phyloP scores from a whole-genome alignment of 2,329 filamentous ascomycete species.

The Sporothrix humicola region DNA sequence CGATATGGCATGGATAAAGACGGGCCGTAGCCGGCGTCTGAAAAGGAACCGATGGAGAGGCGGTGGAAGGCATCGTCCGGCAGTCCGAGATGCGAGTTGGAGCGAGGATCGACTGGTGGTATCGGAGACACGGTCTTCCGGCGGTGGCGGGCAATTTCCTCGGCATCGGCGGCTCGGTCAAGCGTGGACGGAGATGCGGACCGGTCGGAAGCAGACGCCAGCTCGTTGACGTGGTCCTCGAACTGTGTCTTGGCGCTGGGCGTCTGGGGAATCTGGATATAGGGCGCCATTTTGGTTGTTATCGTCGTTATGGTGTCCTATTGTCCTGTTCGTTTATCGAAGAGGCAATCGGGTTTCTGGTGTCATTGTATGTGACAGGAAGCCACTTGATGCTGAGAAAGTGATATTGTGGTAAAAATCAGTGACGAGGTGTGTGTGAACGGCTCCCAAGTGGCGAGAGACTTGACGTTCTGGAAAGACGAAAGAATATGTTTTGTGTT shows the following conservation, averaged over 20 bases:
- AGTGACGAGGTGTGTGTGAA: not conserved
- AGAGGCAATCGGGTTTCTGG: not conserved
- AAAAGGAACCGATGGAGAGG: slow-evolving; percentile 51
- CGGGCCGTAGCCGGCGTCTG: slow-evolving; percentile 43
- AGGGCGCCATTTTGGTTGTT: slow-evolving; percentile 38
- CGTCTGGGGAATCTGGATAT: slow-evolving; percentile 40
- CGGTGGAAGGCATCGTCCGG: slow-evolving; percentile 46
- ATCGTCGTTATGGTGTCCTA: not conserved
- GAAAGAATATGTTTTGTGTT: not conserved
- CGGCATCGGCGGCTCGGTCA: slow-evolving; percentile 4
- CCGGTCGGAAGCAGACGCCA: slow-evolving; percentile 24
- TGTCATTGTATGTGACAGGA: slow-evolving; percentile 23
- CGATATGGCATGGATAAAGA: slow-evolving; percentile 41
- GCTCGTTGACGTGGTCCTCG: slow-evolving; percentile 39
- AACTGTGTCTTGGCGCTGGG: slow-evolving; percentile 38
- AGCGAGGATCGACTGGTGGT: not conserved
- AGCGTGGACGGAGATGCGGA: not conserved
- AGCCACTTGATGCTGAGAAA: not conserved
- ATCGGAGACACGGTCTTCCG: slow-evolving; percentile 27
- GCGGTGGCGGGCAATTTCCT: slow-evolving; percentile 26
- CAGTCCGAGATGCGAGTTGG: slow-evolving; percentile 30
- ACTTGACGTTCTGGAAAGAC: not conserved
- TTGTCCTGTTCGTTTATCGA: slow-evolving; percentile 2
- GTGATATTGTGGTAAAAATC: not conserved
- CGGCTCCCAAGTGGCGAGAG: not conserved